Percentiles rank a stretch among this genome's conserved stretches.
These are phyloP conservation scores for Emmonsiellopsis sp. DNA, from an alignment of 2,329 filamentous ascomycete genomes.

Conservation along the genomic window DNA sequence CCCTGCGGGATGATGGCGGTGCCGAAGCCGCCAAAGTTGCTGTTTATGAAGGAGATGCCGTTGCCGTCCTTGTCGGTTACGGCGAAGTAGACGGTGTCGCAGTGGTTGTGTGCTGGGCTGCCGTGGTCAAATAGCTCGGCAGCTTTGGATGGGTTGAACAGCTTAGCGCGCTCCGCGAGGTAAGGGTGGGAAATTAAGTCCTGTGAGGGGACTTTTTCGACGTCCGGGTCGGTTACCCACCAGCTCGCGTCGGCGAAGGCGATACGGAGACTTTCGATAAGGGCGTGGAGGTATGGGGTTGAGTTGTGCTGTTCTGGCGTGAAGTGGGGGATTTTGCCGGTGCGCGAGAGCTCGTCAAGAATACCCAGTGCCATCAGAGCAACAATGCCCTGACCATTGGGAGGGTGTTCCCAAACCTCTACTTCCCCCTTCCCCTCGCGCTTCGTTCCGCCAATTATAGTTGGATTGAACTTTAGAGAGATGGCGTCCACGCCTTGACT, in stretches of 20 bases:
- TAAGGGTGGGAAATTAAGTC: slow-evolving; percentile 65
- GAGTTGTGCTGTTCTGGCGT: slow-evolving; percentile 67
- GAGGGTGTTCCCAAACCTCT: slow-evolving; percentile 91
- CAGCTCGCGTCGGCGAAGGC: slow-evolving; percentile 83
- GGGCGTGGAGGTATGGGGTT: slow-evolving; percentile 67
- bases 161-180: slow-evolving; percentile 57
- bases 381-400: slow-evolving; percentile 92
- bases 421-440: slow-evolving; percentile 43
- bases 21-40: slow-evolving; percentile 79
- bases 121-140: slow-evolving; percentile 55
- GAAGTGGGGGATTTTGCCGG: slow-evolving; percentile 65
- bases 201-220: slow-evolving; percentile 57
- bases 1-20: slow-evolving; percentile 74
- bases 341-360: slow-evolving; percentile 70
- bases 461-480: slow-evolving; percentile 65
- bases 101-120: slow-evolving; percentile 72
- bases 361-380: slow-evolving; percentile 92
- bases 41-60: slow-evolving; percentile 93
- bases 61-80: slow-evolving; percentile 76
- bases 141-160: slow-evolving; percentile 49
- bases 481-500: slow-evolving; percentile 79
- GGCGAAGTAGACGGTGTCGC: slow-evolving; percentile 91
- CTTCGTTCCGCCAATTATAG: slow-evolving; percentile 44
- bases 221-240: slow-evolving; percentile 79
- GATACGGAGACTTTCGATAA: slow-evolving; percentile 81